Conservation (phyloP, 371 early-diverging fungal species). For the Lichtheimia hyalospora region DNA sequence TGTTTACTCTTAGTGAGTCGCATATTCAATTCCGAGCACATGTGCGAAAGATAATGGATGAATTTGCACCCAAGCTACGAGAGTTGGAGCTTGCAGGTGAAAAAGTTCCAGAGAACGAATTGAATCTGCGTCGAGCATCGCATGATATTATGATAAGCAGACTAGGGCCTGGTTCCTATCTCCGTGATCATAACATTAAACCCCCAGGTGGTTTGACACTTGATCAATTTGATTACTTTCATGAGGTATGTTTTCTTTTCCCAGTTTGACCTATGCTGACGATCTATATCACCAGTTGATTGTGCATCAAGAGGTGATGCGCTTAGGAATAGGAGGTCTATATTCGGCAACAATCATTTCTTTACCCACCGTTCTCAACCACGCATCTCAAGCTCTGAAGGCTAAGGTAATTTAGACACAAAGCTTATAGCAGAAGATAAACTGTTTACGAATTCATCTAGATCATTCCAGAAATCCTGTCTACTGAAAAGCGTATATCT, state of each 20-base stretch:
- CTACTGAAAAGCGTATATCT: conserved; percentile 74
- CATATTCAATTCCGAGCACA: conserved; percentile 48
- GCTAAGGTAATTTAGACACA: conserved; percentile 34
- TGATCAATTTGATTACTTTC: conserved; percentile 71
- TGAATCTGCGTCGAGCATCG: conserved; percentile 42
- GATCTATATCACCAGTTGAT: conserved; percentile 48
- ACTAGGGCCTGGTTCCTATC: conserved; percentile 43
- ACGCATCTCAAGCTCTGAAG: conserved; percentile 38
- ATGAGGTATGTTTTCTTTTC: conserved; percentile 32
- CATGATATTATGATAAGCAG: conserved; percentile 26
- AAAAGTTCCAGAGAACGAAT: conserved; percentile 41
- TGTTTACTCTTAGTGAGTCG: conserved; percentile 48
- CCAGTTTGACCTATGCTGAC: too few species aligned
- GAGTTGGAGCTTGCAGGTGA: conserved; percentile 40
- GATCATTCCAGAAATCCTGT: conserved; percentile 64
- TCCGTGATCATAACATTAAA: conserved; percentile 15
- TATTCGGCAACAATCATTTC: conserved; percentile 48
- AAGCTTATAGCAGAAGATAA: not conserved
- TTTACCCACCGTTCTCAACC: conserved; percentile 62
- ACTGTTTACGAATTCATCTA: not conserved
- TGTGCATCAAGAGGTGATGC: conserved; percentile 51
- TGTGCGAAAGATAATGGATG: conserved; percentile 36
- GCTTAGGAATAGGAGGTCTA: conserved; percentile 47
- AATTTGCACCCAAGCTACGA: conserved; percentile 38
- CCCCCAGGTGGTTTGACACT: conserved; percentile 55